Evolutionary conservation across 1,284 basidiomycete genomes (phyloP).

Genomic region (Pterulicium gracile): DNA sequence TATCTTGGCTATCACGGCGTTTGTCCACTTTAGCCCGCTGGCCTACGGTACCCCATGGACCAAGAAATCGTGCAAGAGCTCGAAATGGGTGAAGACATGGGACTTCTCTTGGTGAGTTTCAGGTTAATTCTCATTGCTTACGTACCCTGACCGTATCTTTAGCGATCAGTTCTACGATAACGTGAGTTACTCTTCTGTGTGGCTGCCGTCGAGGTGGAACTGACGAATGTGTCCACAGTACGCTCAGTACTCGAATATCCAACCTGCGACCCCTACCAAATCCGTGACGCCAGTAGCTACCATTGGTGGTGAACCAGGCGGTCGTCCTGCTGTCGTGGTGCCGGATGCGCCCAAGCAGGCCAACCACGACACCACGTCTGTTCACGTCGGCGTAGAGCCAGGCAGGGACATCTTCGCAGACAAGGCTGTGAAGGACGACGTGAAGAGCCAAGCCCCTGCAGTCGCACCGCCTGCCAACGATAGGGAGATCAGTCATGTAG

Average conservation of each 20-base stretch:
- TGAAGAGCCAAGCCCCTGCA: slow-evolving; percentile 22
- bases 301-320: slow-evolving; percentile 34
- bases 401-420: slow-evolving; percentile 57
- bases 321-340: slow-evolving; percentile 35
- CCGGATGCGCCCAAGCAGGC: slow-evolving; percentile 21
- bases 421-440: slow-evolving; percentile 21
- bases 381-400: slow-evolving; percentile 46
- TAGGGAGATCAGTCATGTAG: slow-evolving; percentile 25
- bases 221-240: slow-evolving; percentile 28
- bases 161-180: slow-evolving; percentile 56
- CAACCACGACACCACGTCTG: slow-evolving; percentile 23
- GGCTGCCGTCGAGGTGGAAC: slow-evolving; percentile 3
- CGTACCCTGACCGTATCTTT: slow-evolving; percentile 8
- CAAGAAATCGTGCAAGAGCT: slow-evolving; percentile 59
- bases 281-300: slow-evolving; percentile 25
- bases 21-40: slow-evolving; percentile 72
- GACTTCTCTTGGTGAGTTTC: slow-evolving; percentile 92
- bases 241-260: slow-evolving; percentile 32
- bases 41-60: slow-evolving; percentile 89
- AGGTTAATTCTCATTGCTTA: slow-evolving; percentile 4
- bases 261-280: slow-evolving; percentile 27
- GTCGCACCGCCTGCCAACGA: slow-evolving; percentile 18
- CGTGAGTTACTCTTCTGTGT: slow-evolving; percentile 27
- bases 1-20: slow-evolving; percentile 71
- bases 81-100: slow-evolving; percentile 88